Evolutionary conservation across 192 early-diverging fungal species (phyloP), one percentile per base, ranked within the genome.

Genomic region (Radiomyces spectabilis): DNA sequence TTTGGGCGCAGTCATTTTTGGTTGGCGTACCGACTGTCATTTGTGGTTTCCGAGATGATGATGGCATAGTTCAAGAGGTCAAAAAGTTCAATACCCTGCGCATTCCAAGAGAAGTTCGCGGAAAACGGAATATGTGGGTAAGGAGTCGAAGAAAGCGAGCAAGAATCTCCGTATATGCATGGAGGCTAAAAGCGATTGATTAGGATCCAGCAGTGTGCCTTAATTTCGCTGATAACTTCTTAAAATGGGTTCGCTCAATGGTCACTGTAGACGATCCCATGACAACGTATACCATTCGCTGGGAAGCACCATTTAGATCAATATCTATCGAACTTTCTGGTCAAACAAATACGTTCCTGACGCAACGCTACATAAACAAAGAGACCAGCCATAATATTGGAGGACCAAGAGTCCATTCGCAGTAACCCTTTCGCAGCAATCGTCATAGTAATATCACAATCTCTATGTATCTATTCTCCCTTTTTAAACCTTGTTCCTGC

Each of bases 1-100:
- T 88, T 55, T 98, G 91, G 85, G 88, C 91, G 3, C 95, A 98
- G 66, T 94, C 89, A 18, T 96, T 89, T 69, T 70, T 98, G 1
- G 82, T 89, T 8, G 95, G 94, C 4, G 85, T 93, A 15, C 89
- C 87, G 4, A 70, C 55, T 1, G 75, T 98, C 19, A 82, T 94
- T 37, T 76, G 92, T 33, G 95, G 93, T 0, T 98, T 84, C 53
- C 79, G 93, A 40, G 83, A 90, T 51, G 78, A 92, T 56, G 61
- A 80, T 34, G 91, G 92, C 0, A 59, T 61, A 21, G 51, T 91
- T 1, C 38, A 63, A 19, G 42, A 45, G 0, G 33, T 94, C 7
- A 55, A 90, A 61, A 71, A 79, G 7, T 76, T 87, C 50, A 79
- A 83, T 43, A 95, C 93, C 7, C 55, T 80, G 44, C 82, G 92